Evolutionary conservation across 169 alveolate species (phyloP).

Genomic region (Plasmodium fragile): DNA sequence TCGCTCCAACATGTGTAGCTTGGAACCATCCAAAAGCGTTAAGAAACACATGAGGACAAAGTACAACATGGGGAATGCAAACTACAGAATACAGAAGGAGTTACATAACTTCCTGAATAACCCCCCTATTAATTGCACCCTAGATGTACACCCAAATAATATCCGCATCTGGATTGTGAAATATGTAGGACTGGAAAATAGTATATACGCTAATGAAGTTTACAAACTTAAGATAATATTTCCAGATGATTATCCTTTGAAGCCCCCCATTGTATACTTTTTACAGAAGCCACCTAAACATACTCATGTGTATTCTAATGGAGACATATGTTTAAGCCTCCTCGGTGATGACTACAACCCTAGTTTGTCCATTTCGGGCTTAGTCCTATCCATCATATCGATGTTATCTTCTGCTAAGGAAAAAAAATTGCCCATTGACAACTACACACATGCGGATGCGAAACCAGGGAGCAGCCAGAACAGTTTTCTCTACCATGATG

Average conservation of each 20-base stretch:
- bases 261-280: conserved; percentile 89
- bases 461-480: conserved; percentile 74
- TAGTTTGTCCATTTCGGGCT: conserved; percentile 85
- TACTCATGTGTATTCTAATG: conserved; percentile 90
- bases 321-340: conserved; percentile 88
- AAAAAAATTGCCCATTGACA: conserved; percentile 86
- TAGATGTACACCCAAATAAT: conserved; percentile 86
- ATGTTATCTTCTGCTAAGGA: conserved; percentile 89
- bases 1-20: neutral
- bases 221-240: conserved; percentile 85
- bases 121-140: conserved; percentile 87
- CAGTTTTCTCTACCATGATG: conserved; percentile 71
- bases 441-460: conserved; percentile 80
- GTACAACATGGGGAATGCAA: conserved; percentile 67
- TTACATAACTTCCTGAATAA: conserved; percentile 74
- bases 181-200: conserved; percentile 85
- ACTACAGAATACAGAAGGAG: conserved; percentile 73
- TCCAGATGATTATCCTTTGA: conserved; percentile 89
- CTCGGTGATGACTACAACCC: conserved; percentile 90
- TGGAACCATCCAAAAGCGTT: conserved; percentile 43
- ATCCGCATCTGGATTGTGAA: conserved; percentile 87
- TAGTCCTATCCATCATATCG: conserved; percentile 86
- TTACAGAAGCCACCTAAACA: conserved; percentile 88
- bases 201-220: conserved; percentile 85
- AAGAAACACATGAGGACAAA: conserved; percentile 55